A percentile compares a stretch with the other conserved stretches of the same genome.
Conservation (phyloP, 192 early-diverging fungal species). For the Jimgerdemannia flammicorona region DNA sequence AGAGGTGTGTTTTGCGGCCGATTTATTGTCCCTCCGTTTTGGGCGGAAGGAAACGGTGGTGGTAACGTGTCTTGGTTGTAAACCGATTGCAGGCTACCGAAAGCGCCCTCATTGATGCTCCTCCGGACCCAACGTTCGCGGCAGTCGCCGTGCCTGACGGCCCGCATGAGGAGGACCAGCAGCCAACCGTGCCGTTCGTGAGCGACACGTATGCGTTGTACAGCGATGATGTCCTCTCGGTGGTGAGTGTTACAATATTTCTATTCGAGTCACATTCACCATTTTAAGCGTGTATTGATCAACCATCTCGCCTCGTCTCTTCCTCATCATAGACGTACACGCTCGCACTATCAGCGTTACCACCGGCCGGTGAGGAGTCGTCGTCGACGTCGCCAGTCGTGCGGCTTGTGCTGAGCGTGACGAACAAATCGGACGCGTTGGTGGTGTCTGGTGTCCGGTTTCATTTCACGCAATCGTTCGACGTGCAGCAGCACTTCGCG, state of each 20-base stretch:
- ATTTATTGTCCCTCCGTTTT: too few species aligned
- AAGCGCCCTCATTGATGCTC: not conserved
- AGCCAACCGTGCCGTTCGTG: not conserved
- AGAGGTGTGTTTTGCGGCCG: constrained; percentile 5
- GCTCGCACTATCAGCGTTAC: not conserved
- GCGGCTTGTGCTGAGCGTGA: constrained; percentile 11
- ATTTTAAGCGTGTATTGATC: not conserved
- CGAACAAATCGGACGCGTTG: constrained; percentile 7
- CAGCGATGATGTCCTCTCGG: not conserved
- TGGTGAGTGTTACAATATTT: not conserved
- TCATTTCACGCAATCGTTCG: constrained; percentile 24
- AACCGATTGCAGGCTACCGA: not conserved
- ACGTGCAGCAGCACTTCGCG: constrained; percentile 11
- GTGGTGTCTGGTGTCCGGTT: constrained; percentile 19
- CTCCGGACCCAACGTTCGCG: not conserved
- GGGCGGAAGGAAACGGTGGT: not conserved
- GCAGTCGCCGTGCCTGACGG: not conserved
- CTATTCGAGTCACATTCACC: too few species aligned
- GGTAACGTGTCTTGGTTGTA: not conserved
- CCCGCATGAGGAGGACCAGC: not conserved
- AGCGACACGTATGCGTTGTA: not conserved
- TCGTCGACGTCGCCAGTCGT: not conserved
- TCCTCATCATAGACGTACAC: not conserved
- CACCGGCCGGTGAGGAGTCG: not conserved
- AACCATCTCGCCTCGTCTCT: not conserved